A percentile compares a stretch with the other conserved stretches of the same genome.
These are phyloP conservation scores for Ceratobasidium sp. DNA, from an alignment of 1,284 basidiomycete genomes.

Conservation along the genomic window DNA sequence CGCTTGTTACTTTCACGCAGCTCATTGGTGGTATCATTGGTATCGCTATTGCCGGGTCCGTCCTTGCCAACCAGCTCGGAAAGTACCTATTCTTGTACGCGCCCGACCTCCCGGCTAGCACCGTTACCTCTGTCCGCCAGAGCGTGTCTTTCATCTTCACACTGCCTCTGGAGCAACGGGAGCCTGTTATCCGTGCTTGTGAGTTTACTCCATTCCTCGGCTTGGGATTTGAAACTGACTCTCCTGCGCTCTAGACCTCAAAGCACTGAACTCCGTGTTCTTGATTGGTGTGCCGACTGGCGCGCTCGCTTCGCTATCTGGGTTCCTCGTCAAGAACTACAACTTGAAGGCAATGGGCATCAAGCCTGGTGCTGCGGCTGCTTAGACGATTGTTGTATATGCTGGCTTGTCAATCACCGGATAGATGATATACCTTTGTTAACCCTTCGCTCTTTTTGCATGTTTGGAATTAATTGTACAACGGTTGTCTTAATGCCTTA, in stretches of 20 bases:
- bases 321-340: slow-evolving; percentile 54
- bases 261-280: slow-evolving; percentile 52
- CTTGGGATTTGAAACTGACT: slow-evolving; percentile 50
- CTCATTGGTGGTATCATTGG: slow-evolving; percentile 50
- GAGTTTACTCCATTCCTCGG: slow-evolving; percentile 51
- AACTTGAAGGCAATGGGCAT: slow-evolving; percentile 55
- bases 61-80: slow-evolving; percentile 53
- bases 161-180: slow-evolving; percentile 52
- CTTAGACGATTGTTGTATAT: slow-evolving; percentile 2
- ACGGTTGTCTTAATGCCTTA: background rate
- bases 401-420: background rate
- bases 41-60: slow-evolving; percentile 57
- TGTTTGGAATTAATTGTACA: slow-evolving; percentile 7
- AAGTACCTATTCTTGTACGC: slow-evolving; percentile 51
- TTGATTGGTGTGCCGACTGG: slow-evolving; percentile 58
- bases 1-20: slow-evolving; percentile 57
- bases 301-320: slow-evolving; percentile 54
- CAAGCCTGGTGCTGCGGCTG: slow-evolving; percentile 48
- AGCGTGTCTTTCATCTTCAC: slow-evolving; percentile 48
- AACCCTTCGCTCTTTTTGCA: background rate
- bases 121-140: slow-evolving; percentile 48
- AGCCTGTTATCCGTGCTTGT: slow-evolving; percentile 57
- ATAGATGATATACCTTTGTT: slow-evolving; percentile 12
- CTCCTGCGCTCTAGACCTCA: slow-evolving; percentile 25
- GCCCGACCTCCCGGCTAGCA: slow-evolving; percentile 48